Evolutionary conservation across 495 filamentous ascomycete genomes (phyloP).

Genomic region (Aspergillus bridgeri): DNA sequence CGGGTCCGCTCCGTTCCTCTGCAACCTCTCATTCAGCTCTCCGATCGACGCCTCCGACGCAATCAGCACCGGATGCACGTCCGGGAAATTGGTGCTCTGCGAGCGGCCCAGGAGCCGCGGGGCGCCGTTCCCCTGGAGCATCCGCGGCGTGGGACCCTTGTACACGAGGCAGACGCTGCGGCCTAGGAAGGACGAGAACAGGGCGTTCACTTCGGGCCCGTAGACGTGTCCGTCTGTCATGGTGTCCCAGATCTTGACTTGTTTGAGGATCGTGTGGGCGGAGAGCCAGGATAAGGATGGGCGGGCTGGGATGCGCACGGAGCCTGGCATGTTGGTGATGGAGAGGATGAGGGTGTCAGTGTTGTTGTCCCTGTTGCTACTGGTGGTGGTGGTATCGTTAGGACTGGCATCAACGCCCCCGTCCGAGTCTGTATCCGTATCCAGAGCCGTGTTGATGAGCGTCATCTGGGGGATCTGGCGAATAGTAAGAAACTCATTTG

Average conservation of each 20-base stretch:
- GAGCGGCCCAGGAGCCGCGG: conserved; percentile 33
- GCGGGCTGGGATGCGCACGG: conserved; percentile 30
- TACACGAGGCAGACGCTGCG: conserved; percentile 36
- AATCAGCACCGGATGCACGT: conserved; percentile 45
- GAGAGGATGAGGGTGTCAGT: conserved; percentile 23
- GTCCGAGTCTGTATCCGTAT: conserved; percentile 17
- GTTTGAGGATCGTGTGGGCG: conserved; percentile 26
- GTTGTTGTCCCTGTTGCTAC: conserved; percentile 13
- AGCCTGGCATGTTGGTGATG: conserved; percentile 17
- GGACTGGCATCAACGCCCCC: no score
- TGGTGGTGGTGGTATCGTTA: neutral
- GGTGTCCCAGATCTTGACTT: conserved; percentile 41
- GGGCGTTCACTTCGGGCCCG: conserved; percentile 26
- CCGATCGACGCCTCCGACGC: conserved; percentile 50
- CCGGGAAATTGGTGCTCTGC: conserved; percentile 40
- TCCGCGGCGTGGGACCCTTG: conserved; percentile 42
- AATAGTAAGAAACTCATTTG: conserved; percentile 40
- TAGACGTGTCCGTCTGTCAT: conserved; percentile 42
- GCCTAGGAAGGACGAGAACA: conserved; percentile 34
- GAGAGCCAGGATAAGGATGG: conserved; percentile 32
- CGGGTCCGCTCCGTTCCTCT: conserved; percentile 18
- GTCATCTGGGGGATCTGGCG: conserved; percentile 44
- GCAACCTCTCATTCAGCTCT: conserved; percentile 35
- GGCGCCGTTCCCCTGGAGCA: conserved; percentile 38
- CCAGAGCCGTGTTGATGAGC: conserved; percentile 35